phyloP scores from a whole-genome alignment of 345 rosid species.

The Euphorbia pulcherrima region DNA sequence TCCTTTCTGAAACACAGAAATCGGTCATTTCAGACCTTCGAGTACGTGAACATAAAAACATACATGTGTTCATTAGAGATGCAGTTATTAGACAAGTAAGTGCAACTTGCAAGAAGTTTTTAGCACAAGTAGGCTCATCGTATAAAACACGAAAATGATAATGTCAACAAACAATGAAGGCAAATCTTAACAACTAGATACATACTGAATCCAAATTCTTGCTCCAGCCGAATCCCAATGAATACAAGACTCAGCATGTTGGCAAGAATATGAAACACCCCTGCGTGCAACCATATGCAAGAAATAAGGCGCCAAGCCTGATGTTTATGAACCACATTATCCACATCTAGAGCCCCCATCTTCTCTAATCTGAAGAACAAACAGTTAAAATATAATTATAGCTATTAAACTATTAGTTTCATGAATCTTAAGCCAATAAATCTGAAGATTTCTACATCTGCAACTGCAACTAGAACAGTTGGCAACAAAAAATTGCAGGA shows the following conservation, averaged over 20 bases:
- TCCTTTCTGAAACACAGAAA: not conserved
- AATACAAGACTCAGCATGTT: constrained; percentile 31
- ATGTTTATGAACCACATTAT: constrained; percentile 16
- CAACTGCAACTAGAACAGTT: not conserved
- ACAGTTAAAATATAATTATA: not conserved
- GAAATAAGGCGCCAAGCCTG: constrained; percentile 29
- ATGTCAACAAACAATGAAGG: not conserved
- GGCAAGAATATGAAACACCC: constrained; percentile 33
- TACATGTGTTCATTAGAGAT: not conserved
- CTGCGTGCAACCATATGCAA: constrained; percentile 37
- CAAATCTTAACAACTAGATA: not conserved
- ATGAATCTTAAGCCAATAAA: not conserved
- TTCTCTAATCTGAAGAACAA: constrained; percentile 22
- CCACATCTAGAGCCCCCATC: constrained; percentile 31
- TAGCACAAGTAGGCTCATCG: not conserved
- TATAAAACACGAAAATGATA: not conserved
- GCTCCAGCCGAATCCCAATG: constrained; percentile 29
- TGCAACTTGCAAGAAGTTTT: not conserved
- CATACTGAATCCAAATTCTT: constrained; percentile 26
- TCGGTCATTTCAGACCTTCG: not conserved
- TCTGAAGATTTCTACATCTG: not conserved
- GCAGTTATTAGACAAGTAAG: not conserved
- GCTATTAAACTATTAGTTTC: not conserved
- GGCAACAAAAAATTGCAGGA: not conserved
- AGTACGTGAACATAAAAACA: not conserved